A percentile compares a stretch with the other conserved stretches of the same genome.
Conservation (phyloP, 768 basidiomycete genomes). For the Sporobolomyces pararoseus region DNA sequence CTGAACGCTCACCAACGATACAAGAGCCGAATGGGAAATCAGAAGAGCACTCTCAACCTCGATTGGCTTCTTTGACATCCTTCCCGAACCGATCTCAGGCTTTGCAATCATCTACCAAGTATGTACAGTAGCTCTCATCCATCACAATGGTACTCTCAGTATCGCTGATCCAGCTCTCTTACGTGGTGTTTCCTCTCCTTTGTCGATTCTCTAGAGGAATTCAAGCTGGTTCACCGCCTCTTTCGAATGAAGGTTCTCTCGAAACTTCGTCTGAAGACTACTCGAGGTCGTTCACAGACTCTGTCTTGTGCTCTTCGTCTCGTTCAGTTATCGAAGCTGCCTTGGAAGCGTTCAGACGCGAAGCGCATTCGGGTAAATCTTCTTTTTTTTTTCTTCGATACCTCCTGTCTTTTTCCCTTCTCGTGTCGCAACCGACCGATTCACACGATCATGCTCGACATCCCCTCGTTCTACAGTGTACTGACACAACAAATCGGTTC, state of each 20-base stretch:
- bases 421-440: neutral
- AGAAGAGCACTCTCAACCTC: neutral
- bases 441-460: neutral
- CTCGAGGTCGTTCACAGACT: constrained; percentile 2
- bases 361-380: constrained; percentile 5
- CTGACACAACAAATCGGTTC: neutral
- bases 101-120: neutral
- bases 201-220: too few species aligned
- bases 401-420: neutral
- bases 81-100: neutral
- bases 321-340: neutral
- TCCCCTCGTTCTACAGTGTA: neutral
- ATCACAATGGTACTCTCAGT: neutral
- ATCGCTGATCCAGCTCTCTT: neutral
- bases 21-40: neutral
- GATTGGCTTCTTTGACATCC: neutral
- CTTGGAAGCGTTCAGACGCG: neutral
- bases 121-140: too few species aligned
- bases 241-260: too few species aligned
- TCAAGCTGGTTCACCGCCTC: too few species aligned
- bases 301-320: constrained; percentile 1
- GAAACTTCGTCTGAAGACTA: neutral
- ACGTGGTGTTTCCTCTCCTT: neutral
- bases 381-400: neutral
- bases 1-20: neutral